Conservation (phyloP, 2,329 filamentous ascomycete genomes). For the Aspergillus sergii region DNA sequence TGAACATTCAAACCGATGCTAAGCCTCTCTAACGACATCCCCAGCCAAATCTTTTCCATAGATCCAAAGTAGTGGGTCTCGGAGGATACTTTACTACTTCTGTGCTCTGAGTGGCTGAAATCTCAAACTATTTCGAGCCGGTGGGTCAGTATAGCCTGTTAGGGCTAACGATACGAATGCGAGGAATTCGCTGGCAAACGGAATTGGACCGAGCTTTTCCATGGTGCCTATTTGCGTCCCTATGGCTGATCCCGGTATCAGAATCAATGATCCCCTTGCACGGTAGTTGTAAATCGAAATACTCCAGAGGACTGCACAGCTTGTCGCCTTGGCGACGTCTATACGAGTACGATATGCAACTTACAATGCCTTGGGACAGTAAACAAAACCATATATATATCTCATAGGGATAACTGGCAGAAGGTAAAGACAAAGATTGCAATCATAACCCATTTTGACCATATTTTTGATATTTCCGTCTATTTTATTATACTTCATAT, state of each 20-base stretch:
- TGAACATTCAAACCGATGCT: no score
- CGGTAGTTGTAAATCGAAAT: background rate
- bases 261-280: no score
- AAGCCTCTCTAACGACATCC: no score
- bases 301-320: background rate
- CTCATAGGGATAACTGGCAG: no score
- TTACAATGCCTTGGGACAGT: background rate
- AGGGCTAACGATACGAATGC: conserved; percentile 11
- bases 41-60: no score
- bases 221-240: background rate
- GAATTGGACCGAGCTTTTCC: background rate
- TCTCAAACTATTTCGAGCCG: background rate
- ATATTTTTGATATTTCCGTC: no score
- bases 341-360: background rate
- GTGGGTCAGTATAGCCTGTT: background rate
- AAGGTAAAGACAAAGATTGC: no score
- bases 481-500: no score
- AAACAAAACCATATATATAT: background rate
- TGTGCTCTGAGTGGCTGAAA: no score
- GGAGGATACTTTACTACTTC: no score
- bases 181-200: background rate
- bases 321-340: background rate
- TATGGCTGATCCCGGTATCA: background rate
- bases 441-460: no score
- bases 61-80: no score